These are phyloP conservation scores for Spiromastix sp. DNA, from an alignment of 2,329 filamentous ascomycete genomes.

Conservation along the genomic window DNA sequence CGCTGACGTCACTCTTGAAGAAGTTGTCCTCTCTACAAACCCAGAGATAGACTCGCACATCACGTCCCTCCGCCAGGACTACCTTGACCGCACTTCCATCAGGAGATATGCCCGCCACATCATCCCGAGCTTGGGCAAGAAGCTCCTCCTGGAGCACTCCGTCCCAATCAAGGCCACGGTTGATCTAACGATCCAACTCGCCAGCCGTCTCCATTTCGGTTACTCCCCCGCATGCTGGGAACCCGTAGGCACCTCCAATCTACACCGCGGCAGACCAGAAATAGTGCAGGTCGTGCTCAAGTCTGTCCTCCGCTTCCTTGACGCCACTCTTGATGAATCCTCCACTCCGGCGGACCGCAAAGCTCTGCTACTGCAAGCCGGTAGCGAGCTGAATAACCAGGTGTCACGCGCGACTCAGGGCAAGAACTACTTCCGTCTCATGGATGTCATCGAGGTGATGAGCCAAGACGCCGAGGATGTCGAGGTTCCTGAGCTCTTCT, in stretches of 20 bases:
- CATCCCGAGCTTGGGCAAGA: background rate
- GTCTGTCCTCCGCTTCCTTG: background rate
- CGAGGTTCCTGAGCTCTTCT: too few species aligned
- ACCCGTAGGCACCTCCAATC: background rate
- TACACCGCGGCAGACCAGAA: background rate
- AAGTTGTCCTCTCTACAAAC: background rate
- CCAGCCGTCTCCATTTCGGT: background rate
- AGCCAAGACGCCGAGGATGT: too few species aligned
- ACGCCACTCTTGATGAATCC: background rate
- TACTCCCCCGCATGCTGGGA: background rate
- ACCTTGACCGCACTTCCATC: background rate
- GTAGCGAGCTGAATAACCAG: too few species aligned
- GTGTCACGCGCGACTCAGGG: too few species aligned
- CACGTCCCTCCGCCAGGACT: background rate
- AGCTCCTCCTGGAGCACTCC: background rate
- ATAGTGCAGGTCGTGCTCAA: background rate
- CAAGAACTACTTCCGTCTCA: too few species aligned
- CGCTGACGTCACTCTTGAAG: background rate
- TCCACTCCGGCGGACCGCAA: background rate
- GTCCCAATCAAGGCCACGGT: slow-evolving; percentile 1
- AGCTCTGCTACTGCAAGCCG: background rate
- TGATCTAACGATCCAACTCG: slow-evolving; percentile 1
- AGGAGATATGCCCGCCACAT: background rate
- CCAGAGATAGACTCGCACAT: background rate
- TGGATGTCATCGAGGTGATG: too few species aligned